Evolutionary conservation across 225 moss, liverwort and hornwort species (phyloP).

Genomic region (Straminergon stramineum): DNA sequence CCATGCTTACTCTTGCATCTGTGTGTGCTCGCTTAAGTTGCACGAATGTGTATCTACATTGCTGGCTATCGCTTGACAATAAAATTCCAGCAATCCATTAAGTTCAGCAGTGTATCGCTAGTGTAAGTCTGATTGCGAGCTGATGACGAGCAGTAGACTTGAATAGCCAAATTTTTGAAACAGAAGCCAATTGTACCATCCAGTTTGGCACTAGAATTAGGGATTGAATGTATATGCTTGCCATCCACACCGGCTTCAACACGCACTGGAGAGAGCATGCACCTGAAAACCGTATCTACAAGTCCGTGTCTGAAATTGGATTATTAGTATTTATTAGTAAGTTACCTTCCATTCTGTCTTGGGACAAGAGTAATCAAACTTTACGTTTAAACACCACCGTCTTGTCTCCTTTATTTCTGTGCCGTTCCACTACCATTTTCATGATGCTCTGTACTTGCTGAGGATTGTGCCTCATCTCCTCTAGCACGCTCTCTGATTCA

Average conservation of each 20-base stretch:
- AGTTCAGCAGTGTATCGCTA: neutral
- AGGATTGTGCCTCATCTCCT: neutral
- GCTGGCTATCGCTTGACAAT: neutral
- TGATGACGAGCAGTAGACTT: no score
- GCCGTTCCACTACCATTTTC: no score
- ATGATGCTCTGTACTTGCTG: neutral
- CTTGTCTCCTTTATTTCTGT: neutral
- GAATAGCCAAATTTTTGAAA: no score
- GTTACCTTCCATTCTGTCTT: neutral
- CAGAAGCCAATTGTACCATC: neutral
- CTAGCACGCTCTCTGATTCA: neutral
- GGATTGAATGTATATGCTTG: no score
- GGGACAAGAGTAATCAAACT: neutral
- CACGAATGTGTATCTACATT: neutral
- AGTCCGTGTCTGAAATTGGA: neutral
- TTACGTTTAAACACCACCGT: no score
- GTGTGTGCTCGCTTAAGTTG: neutral
- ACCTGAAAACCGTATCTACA: neutral
- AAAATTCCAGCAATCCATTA: neutral
- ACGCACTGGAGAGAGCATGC: no score
- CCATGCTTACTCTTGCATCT: neutral
- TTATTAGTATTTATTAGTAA: neutral
- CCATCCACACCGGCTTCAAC: no score
- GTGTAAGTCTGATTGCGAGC: neutral
- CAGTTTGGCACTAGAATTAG: no score